Evolutionary conservation across 2,329 filamentous ascomycete species (phyloP).

Genomic region (Plenodomus biglobosus): DNA sequence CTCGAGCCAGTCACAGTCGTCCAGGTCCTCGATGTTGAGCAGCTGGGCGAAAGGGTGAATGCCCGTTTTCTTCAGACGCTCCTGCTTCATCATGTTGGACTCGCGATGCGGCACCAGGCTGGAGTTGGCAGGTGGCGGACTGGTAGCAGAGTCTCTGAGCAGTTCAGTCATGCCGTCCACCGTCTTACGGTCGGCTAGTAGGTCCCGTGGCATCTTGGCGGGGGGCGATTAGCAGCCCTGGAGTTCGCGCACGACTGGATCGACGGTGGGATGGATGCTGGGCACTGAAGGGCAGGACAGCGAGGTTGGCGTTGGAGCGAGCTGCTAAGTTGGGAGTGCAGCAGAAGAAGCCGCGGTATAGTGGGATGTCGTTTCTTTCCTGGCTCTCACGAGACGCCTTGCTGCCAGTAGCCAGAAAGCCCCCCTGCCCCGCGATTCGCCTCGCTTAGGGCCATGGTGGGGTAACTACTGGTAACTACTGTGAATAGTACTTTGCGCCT

Average conservation of each 20-base stretch:
- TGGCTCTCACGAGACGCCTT: conserved; percentile 19
- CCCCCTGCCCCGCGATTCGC: neutral
- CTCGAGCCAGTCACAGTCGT: conserved; percentile 63
- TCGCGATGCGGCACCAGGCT: conserved; percentile 27
- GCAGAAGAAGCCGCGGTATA: conserved; percentile 9
- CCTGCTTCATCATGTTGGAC: conserved; percentile 26
- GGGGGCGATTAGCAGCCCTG: conserved; percentile 5
- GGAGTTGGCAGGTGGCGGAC: conserved; percentile 15
- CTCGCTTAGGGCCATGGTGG: conserved; percentile 2
- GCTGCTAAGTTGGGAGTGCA: conserved; percentile 8
- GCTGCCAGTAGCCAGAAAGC: too few species aligned
- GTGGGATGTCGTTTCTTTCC: conserved; percentile 14
- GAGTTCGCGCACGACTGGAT: neutral
- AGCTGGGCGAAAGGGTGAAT: conserved; percentile 75
- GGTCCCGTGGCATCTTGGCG: conserved; percentile 48
- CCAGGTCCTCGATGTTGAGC: conserved; percentile 66
- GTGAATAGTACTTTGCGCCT: too few species aligned
- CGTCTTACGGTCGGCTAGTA: conserved; percentile 42
- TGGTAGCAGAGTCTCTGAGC: conserved; percentile 33
- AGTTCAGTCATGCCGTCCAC: conserved; percentile 43
- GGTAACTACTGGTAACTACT: neutral
- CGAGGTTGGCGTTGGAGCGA: neutral
- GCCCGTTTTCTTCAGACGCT: conserved; percentile 48
- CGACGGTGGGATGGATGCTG: neutral
- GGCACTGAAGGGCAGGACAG: conserved; percentile 6